A percentile compares a stretch with the other conserved stretches of the same genome.
phyloP scores from a whole-genome alignment of 352 stramenopile genomes.

The Pythium dissimile region DNA sequence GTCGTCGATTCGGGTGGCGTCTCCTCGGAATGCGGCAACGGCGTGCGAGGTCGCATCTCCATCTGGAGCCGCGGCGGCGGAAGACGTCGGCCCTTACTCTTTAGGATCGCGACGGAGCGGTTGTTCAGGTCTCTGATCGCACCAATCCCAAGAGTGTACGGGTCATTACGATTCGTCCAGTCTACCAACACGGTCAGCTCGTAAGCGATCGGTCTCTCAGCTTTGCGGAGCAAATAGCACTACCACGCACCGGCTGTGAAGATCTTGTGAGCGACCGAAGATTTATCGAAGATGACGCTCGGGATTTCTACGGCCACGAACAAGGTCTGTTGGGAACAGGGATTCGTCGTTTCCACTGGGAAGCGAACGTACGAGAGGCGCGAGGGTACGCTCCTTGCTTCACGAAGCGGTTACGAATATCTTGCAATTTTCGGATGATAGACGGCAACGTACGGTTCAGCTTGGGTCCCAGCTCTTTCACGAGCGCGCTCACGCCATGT shows the following conservation, averaged over 20 bases:
- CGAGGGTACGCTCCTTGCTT: constrained; percentile 34
- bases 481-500: constrained; percentile 36
- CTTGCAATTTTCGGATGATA: constrained; percentile 51
- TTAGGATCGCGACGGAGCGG: not conserved
- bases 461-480: constrained; percentile 1
- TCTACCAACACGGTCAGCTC: constrained; percentile 22
- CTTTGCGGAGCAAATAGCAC: not conserved
- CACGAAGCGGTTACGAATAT: constrained; percentile 49
- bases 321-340: not conserved
- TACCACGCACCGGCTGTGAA: constrained; percentile 50
- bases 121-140: constrained; percentile 36
- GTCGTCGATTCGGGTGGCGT: not conserved
- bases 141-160: constrained; percentile 43
- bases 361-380: constrained; percentile 38
- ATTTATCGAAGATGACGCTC: constrained; percentile 45
- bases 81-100: not conserved
- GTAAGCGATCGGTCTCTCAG: not conserved
- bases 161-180: constrained; percentile 51
- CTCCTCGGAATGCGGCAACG: not conserved
- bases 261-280: constrained; percentile 59
- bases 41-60: constrained; percentile 11
- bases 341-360: not conserved
- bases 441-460: constrained; percentile 53
- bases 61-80: constrained; percentile 12
- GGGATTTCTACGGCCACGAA: constrained; percentile 42